phyloP scores from a whole-genome alignment of 1,284 basidiomycete species.

The Sporisorium graminicola region DNA sequence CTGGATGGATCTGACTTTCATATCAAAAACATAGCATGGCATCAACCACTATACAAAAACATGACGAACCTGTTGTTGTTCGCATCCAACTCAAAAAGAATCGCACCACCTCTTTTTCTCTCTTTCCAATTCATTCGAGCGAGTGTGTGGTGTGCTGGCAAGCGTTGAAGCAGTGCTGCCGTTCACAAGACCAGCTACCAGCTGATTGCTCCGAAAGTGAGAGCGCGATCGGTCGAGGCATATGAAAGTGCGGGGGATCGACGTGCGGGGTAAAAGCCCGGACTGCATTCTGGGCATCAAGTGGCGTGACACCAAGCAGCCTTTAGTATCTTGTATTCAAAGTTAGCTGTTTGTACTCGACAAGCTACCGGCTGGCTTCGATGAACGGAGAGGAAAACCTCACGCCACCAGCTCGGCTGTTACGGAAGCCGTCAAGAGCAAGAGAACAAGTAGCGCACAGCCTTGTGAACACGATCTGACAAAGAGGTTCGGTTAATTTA shows the following conservation, averaged over 20 bases:
- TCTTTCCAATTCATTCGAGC: too few species aligned
- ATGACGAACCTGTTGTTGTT: not conserved
- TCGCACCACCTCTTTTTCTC: constrained; percentile 32
- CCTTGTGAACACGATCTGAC: not conserved
- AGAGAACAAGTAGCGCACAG: not conserved
- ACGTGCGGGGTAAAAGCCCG: not conserved
- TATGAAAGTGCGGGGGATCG: not conserved
- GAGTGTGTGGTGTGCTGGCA: not conserved
- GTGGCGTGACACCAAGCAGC: not conserved
- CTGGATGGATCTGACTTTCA: not conserved
- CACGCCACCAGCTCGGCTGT: not conserved
- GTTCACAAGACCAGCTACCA: too few species aligned
- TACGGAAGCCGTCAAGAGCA: not conserved
- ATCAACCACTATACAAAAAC: not conserved
- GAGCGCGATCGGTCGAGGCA: not conserved
- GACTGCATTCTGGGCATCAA: not conserved
- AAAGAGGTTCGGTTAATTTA: not conserved
- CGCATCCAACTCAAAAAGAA: constrained; percentile 6
- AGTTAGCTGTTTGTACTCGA: not conserved
- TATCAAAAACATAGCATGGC: not conserved
- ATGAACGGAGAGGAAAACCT: not conserved
- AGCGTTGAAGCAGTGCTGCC: not conserved
- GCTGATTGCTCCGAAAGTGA: not conserved
- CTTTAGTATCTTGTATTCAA: not conserved
- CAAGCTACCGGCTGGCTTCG: not conserved